Percentiles rank a stretch among this genome's conserved stretches.
Conservation (phyloP, 495 filamentous ascomycete species). For the Penicillium coprophilum region DNA sequence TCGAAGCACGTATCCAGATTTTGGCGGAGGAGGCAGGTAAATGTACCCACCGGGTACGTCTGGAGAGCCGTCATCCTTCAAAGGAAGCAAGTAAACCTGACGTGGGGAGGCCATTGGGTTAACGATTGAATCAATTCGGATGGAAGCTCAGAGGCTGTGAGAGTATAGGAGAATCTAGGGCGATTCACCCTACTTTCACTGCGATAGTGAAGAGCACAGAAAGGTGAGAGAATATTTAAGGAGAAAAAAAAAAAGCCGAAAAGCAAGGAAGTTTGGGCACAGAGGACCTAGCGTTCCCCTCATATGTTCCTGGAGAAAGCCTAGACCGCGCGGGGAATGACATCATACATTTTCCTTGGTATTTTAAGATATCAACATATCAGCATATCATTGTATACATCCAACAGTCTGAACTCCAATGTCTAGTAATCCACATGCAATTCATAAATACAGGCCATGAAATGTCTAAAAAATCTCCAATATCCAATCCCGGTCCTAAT, state of each 20-base stretch:
- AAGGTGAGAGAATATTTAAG: not conserved
- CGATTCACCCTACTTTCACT: conserved; percentile 11
- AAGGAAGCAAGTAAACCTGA: conserved; percentile 78
- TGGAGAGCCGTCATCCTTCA: conserved; percentile 90
- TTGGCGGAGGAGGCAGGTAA: conserved; percentile 75
- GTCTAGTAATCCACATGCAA: conserved; percentile 5
- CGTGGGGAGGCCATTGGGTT: conserved; percentile 32
- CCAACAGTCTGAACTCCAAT: not conserved
- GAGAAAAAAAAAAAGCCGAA: not conserved
- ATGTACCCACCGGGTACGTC: conserved; percentile 88
- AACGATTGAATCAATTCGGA: conserved; percentile 2
- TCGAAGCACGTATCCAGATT: conserved; percentile 72
- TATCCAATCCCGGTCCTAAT: conserved; percentile 13
- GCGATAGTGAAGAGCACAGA: not conserved
- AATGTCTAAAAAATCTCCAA: conserved; percentile 21
- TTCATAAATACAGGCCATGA: conserved; percentile 14
- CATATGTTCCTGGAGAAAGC: conserved; percentile 15
- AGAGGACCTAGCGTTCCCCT: conserved; percentile 10
- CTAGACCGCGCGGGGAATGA: conserved; percentile 12
- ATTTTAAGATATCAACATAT: not conserved
- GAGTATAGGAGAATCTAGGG: conserved; percentile 9
- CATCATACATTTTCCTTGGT: conserved; percentile 14
- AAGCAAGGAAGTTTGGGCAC: conserved; percentile 4
- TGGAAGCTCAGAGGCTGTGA: conserved; percentile 2
- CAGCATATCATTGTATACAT: not conserved